Conservation (phyloP, 2,329 filamentous ascomycete genomes). For the Colletotrichum tamarilloi region DNA sequence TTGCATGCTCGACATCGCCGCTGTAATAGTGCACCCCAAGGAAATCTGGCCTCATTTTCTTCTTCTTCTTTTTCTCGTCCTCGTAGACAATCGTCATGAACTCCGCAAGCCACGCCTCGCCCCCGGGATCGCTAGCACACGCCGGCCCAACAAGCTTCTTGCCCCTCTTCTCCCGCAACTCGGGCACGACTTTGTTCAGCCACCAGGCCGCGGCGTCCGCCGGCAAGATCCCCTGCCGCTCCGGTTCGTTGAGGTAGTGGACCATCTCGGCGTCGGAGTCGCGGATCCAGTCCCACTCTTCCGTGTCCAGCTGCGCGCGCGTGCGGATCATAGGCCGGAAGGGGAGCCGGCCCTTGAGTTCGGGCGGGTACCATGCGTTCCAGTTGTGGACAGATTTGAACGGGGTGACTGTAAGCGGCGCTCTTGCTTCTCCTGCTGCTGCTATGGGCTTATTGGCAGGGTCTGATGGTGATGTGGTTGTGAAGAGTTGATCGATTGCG, state of each 20-base stretch:
- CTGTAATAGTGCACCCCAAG: slow-evolving; percentile 58
- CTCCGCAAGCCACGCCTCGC: slow-evolving; percentile 52
- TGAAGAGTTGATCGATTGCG: slow-evolving; percentile 49
- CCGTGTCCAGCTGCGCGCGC: slow-evolving; percentile 46
- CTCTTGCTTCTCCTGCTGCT: background rate
- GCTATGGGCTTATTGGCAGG: background rate
- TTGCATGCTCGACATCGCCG: slow-evolving; percentile 44
- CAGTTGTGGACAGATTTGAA: slow-evolving; percentile 52
- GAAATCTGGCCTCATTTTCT: slow-evolving; percentile 47
- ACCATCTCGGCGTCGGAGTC: slow-evolving; percentile 46
- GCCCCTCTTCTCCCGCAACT: slow-evolving; percentile 5
- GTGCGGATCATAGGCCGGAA: slow-evolving; percentile 57
- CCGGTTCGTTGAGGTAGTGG: slow-evolving; percentile 59
- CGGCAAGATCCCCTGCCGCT: slow-evolving; percentile 48
- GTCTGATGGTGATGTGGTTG: background rate
- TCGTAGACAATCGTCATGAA: slow-evolving; percentile 50
- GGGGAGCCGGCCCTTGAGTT: slow-evolving; percentile 46
- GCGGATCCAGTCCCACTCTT: slow-evolving; percentile 48
- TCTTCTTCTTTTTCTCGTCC: slow-evolving; percentile 41
- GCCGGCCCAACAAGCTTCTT: slow-evolving; percentile 51
- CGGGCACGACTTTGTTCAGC: slow-evolving; percentile 49
- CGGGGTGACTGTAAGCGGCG: slow-evolving; percentile 32
- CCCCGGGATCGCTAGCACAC: slow-evolving; percentile 50
- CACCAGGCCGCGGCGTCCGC: slow-evolving; percentile 51
- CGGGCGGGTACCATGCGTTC: slow-evolving; percentile 53